Conservation (phyloP, 345 rosid species). For the Citrus cavaleriei region DNA sequence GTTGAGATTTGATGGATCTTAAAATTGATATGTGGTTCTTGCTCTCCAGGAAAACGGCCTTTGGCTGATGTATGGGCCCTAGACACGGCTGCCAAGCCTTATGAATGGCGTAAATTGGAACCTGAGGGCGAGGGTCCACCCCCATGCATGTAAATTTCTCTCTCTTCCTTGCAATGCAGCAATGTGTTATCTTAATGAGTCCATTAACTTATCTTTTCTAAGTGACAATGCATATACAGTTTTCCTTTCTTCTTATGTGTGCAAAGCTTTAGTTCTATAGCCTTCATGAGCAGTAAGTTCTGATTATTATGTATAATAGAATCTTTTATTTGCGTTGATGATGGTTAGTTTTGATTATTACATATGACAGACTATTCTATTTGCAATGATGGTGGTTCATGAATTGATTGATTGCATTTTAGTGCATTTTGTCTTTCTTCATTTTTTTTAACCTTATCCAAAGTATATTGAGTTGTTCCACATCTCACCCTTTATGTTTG, state of each 20-base stretch:
- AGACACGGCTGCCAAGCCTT: conserved; percentile 99
- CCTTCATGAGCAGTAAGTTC: neutral
- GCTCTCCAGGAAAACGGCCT: conserved; percentile 79
- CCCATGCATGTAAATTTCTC: conserved; percentile 84
- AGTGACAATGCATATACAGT: neutral
- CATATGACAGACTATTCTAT: neutral
- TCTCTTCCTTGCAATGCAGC: conserved; percentile 1
- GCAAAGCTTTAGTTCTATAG: neutral
- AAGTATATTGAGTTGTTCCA: conserved; percentile 1
- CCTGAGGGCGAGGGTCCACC: conserved; percentile 99
- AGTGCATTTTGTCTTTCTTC: neutral
- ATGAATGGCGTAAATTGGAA: conserved; percentile 99
- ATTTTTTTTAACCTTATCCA: neutral
- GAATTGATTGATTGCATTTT: neutral
- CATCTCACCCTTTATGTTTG: conserved; percentile 16
- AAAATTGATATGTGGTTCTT: conserved; percentile 8
- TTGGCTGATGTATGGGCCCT: conserved; percentile 99
- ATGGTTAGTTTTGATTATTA: neutral
- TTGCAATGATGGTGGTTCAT: neutral
- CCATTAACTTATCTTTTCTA: neutral
- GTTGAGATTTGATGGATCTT: conserved; percentile 8
- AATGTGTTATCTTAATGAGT: neutral
- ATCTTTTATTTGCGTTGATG: neutral
- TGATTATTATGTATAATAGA: neutral
- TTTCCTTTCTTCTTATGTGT: neutral